These are phyloP conservation scores for Cunninghamia lanceolata DNA, from an alignment of 75 land plant species.

Conservation along the genomic window DNA sequence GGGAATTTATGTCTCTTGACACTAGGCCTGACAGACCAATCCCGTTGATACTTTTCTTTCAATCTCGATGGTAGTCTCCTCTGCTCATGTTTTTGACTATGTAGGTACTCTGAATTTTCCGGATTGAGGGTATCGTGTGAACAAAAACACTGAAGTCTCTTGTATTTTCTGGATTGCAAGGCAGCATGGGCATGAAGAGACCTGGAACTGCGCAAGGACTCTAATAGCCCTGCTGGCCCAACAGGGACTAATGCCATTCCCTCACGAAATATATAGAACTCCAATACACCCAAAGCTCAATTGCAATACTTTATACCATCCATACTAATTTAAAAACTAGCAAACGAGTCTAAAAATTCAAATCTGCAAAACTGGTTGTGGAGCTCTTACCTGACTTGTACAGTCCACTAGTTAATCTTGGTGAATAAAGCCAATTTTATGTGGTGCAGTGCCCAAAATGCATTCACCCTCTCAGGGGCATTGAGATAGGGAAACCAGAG, in stretches of 20 bases:
- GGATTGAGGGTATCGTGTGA: neutral
- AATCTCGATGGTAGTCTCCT: neutral
- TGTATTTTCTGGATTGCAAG: neutral
- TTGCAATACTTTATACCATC: neutral
- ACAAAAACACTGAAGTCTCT: neutral
- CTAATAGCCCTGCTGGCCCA: neutral
- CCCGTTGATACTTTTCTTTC: neutral
- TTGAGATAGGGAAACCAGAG: neutral
- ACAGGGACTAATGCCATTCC: neutral
- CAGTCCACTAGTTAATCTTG: neutral
- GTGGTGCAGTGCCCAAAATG: neutral
- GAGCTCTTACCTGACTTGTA: neutral
- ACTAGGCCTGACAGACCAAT: conserved; percentile 1
- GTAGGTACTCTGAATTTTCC: neutral
- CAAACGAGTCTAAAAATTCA: neutral
- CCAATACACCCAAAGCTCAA: neutral
- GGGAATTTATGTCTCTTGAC: neutral
- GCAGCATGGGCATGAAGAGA: neutral
- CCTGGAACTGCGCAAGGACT: neutral
- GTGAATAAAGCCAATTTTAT: neutral
- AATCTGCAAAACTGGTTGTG: neutral
- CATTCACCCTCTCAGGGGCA: neutral
- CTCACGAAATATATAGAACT: neutral
- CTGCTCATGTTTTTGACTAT: neutral
- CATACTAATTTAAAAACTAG: neutral